Evolutionary conservation across 352 stramenopile species (phyloP).

Genomic region (Phytophthora hybrid): DNA sequence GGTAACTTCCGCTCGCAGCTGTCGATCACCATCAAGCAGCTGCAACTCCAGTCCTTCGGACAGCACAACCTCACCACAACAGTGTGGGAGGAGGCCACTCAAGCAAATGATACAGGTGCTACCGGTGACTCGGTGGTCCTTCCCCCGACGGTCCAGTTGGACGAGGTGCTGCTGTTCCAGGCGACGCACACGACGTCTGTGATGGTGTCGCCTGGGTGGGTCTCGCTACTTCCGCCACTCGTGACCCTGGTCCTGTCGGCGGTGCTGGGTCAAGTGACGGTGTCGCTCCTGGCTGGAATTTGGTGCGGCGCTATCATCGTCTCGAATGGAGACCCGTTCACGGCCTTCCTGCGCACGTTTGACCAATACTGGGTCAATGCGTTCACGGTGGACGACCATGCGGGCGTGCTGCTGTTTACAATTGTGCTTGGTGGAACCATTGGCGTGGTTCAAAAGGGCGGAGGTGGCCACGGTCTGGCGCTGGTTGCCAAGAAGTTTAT

Average conservation of each 20-base stretch:
- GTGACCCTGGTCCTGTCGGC: slow-evolving; percentile 84
- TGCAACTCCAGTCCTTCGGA: slow-evolving; percentile 57
- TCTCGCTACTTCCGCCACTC: slow-evolving; percentile 77
- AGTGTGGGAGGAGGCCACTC: slow-evolving; percentile 36
- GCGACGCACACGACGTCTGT: slow-evolving; percentile 48
- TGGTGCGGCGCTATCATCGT: slow-evolving; percentile 90
- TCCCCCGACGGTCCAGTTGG: slow-evolving; percentile 32
- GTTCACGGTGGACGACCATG: slow-evolving; percentile 86
- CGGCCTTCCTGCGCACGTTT: slow-evolving; percentile 84
- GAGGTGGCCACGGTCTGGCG: slow-evolving; percentile 86
- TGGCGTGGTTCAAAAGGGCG: slow-evolving; percentile 89
- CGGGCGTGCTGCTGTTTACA: slow-evolving; percentile 90
- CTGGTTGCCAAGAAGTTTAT: slow-evolving; percentile 83
- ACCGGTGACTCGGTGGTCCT: slow-evolving; percentile 42
- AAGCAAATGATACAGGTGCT: slow-evolving; percentile 39
- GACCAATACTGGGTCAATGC: slow-evolving; percentile 90
- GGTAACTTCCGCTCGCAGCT: slow-evolving; percentile 72
- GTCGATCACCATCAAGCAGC: slow-evolving; percentile 48
- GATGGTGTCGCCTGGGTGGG: slow-evolving; percentile 73
- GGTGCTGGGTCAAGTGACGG: slow-evolving; percentile 78
- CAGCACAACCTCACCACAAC: slow-evolving; percentile 66
- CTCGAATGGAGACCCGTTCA: slow-evolving; percentile 75
- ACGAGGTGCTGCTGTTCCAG: slow-evolving; percentile 41
- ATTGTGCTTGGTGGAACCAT: slow-evolving; percentile 90
- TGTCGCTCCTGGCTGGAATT: slow-evolving; percentile 85